Base-by-base conservation (phyloP, 2,329 filamentous ascomycete species). In the Orbilia javanica region DNA sequence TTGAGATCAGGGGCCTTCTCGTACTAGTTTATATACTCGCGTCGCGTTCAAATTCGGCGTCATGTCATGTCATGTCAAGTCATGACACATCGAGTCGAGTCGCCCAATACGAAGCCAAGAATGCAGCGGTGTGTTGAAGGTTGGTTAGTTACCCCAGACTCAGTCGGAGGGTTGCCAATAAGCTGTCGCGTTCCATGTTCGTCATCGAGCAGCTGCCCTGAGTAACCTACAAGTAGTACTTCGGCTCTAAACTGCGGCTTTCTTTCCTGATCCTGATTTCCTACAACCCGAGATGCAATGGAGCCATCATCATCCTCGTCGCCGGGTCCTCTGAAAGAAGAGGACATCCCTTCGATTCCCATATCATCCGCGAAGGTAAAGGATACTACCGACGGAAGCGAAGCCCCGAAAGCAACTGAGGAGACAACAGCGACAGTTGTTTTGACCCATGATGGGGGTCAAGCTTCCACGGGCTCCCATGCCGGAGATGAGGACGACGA, bases 401-500 rank as follows among this genome's bases (percentile, higher is more conserved):
- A 65, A 50, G 57, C 57, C n/a, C 67, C 74, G 20, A 78, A 71
- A 39, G 74, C 67, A 13, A 78, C 42, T 15, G 74, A 78, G 22
- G 74, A 66, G 67, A 78, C 74, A n/a, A 78, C 74, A 4, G 74
- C 74, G 29, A 55, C 62, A 25, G 67, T 78, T 50, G 74, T 78
- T 25, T 67, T 72, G 44, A 20, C 48, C 34, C 65, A 36, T n/a
- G 52, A 53, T 55, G 66, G 62, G 2, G 62, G 74, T 22, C 48
- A 78, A 36, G 25, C 72, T 27, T 69, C 65, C 18, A 46, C 53
- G n/a, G 73, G 46, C 8, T 44, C 36, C 10, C 55, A 70, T 20
- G 85, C 86, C 0, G 86, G 86, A 0, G 86, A 87, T 0, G 88
- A 89, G 0, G 88, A 89, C 0, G 89, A 90, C 0, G 89, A 90